Percentiles rank a stretch among this genome's conserved stretches.
Conservation (phyloP, 306 rosid species). For the Cercis canadensis region DNA sequence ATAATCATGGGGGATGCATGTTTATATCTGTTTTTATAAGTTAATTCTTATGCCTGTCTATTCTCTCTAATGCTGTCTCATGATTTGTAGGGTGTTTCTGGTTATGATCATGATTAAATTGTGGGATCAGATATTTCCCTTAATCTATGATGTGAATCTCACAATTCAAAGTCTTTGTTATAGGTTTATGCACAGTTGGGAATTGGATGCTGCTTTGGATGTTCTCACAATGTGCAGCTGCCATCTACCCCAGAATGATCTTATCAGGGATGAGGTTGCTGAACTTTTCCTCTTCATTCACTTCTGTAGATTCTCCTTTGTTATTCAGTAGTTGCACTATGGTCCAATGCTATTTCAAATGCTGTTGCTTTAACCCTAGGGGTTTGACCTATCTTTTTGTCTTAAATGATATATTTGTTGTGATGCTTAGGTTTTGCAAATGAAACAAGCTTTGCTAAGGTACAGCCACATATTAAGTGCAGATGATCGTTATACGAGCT, state of each 20-base stretch:
- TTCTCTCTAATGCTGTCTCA: conserved; percentile 13
- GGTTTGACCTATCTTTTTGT: conserved; percentile 25
- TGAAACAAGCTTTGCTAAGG: conserved; percentile 90
- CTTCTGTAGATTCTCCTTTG: conserved; percentile 23
- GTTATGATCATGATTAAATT: conserved; percentile 11
- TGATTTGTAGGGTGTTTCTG: conserved; percentile 24
- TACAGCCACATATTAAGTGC: conserved; percentile 88
- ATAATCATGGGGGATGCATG: conserved; percentile 30
- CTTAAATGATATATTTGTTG: conserved; percentile 41
- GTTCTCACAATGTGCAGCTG: conserved; percentile 98
- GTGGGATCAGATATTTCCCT: conserved; percentile 21
- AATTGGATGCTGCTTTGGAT: conserved; percentile 91
- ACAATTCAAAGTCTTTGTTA: conserved; percentile 35
- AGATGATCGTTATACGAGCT: conserved; percentile 84
- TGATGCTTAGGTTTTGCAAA: conserved; percentile 73
- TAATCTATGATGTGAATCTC: conserved; percentile 18
- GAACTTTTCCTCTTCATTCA: conserved; percentile 36
- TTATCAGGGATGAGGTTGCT: conserved; percentile 70
- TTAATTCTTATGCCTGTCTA: background rate
- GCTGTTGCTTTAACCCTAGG: background rate
- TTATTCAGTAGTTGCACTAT: conserved; percentile 12
- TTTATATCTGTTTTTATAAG: conserved; percentile 6
- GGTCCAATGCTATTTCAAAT: background rate
- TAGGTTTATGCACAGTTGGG: conserved; percentile 92
- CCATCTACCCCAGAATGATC: conserved; percentile 77